Evolutionary conservation across 441 rosid species (phyloP).

Genomic region (Corymbia calophylla): DNA sequence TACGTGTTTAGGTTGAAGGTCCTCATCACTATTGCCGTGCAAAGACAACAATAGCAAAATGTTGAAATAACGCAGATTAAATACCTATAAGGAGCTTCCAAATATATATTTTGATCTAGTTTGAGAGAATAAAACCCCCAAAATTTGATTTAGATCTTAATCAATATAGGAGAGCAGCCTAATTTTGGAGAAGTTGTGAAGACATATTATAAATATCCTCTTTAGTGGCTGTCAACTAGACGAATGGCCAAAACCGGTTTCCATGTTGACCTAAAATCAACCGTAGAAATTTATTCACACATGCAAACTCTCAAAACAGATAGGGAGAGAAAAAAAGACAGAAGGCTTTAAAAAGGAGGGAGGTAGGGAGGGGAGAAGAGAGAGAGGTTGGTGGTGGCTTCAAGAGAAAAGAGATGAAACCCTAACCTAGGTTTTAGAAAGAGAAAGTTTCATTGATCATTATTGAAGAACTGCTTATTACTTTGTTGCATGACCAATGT

Average conservation of each 20-base stretch:
- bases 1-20: background rate
- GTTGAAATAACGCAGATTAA: background rate
- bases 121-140: background rate
- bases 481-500: background rate
- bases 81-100: background rate
- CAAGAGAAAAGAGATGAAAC: background rate
- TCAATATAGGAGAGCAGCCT: rapidly evolving
- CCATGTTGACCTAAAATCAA: background rate
- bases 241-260: rapidly evolving
- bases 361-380: too few relatives aligned
- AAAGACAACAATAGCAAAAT: too few relatives aligned
- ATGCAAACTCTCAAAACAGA: background rate
- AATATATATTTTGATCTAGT: background rate
- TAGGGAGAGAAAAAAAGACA: too few relatives aligned
- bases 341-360: too few relatives aligned
- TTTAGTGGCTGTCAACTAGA: rapidly evolving
- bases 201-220: background rate
- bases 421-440: background rate
- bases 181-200: background rate
- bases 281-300: background rate
- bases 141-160: background rate
- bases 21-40: background rate
- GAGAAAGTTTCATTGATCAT: background rate
- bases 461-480: background rate
- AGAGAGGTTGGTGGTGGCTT: too few relatives aligned